phyloP scores from a whole-genome alignment of 148 eudicot species.

The Rhododendron griersonianum region DNA sequence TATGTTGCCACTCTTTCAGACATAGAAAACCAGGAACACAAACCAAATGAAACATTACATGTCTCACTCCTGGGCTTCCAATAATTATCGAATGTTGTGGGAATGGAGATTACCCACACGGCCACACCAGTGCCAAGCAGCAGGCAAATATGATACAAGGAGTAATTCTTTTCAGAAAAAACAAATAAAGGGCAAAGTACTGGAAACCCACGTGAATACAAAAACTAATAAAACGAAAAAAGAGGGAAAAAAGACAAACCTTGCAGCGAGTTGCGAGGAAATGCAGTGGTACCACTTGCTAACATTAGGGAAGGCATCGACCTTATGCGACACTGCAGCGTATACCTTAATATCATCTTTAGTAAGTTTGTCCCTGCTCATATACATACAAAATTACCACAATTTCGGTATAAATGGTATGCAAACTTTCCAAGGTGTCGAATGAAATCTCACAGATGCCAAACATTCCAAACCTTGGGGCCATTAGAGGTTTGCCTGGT shows the following conservation, averaged over 20 bases:
- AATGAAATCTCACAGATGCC: background rate
- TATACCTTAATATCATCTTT: conserved; percentile 88
- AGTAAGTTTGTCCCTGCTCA: conserved; percentile 45
- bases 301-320: conserved; percentile 59
- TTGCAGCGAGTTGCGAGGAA: conserved; percentile 47
- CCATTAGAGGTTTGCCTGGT: background rate
- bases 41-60: background rate
- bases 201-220: background rate
- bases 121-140: background rate
- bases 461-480: background rate
- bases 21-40: background rate
- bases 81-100: background rate
- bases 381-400: background rate
- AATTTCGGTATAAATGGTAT: background rate
- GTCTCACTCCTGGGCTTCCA: background rate
- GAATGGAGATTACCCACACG: background rate
- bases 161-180: background rate
- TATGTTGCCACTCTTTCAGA: background rate
- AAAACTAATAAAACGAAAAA: background rate
- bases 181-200: background rate
- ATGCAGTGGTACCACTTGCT: conserved; percentile 67
- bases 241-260: conserved; percentile 33
- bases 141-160: background rate
- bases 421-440: background rate
- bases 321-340: conserved; percentile 53